Conservation (phyloP, 805 yeast genomes). For the Metschnikowia colocasiae region DNA sequence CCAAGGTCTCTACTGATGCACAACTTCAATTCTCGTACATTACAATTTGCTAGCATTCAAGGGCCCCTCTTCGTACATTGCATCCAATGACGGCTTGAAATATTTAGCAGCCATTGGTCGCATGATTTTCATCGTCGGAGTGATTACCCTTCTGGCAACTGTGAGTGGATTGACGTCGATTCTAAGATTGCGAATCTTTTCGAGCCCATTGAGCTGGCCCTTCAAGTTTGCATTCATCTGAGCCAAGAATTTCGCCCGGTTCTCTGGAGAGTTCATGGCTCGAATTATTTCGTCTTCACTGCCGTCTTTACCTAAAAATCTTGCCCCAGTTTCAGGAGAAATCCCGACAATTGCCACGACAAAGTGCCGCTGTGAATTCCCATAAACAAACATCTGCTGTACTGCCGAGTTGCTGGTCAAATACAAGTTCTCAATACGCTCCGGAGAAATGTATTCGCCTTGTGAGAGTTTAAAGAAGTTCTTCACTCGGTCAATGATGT, state of each 20-base stretch:
- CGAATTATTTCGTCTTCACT: constrained; percentile 20
- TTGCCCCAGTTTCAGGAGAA: constrained; percentile 24
- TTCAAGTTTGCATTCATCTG: constrained; percentile 34
- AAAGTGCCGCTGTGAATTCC: constrained; percentile 8
- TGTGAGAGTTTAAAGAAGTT: constrained; percentile 62
- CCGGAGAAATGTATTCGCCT: constrained; percentile 65
- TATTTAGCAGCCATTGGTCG: constrained; percentile 31
- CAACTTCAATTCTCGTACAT: background rate
- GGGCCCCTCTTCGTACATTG: constrained; percentile 17
- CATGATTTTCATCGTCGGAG: constrained; percentile 60
- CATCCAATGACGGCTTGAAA: constrained; percentile 14
- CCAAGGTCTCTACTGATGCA: background rate
- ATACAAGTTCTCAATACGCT: constrained; percentile 64
- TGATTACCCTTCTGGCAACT: constrained; percentile 54
- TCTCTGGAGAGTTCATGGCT: constrained; percentile 22
- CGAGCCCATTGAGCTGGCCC: constrained; percentile 52
- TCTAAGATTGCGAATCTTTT: constrained; percentile 51
- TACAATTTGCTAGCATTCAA: constrained; percentile 3
- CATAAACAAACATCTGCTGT: constrained; percentile 13
- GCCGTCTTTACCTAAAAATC: constrained; percentile 2
- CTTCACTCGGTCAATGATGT: constrained; percentile 63
- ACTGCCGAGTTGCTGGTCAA: constrained; percentile 19
- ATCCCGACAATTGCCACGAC: constrained; percentile 18
- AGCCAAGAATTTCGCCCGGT: constrained; percentile 30
- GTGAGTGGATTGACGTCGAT: constrained; percentile 57